Percentiles rank a stretch among this genome's conserved stretches.
Evolutionary conservation across 306 rosid genomes (phyloP).

Genomic region (Begonia masoniana): DNA sequence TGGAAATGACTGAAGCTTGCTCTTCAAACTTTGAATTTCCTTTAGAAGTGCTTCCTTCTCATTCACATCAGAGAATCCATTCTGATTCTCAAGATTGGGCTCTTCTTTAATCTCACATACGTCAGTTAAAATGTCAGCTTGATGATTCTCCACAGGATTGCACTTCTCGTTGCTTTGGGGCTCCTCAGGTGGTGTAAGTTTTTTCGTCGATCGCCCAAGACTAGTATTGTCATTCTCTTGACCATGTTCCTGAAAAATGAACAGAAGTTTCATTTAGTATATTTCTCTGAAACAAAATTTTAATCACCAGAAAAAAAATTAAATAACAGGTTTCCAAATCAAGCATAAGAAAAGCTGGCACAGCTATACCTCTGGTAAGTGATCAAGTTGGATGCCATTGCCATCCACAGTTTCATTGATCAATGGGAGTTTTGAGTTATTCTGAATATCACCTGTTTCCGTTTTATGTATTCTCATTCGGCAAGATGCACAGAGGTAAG

Average conservation of each 20-base stretch:
- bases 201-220: too few relatives aligned
- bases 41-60: conserved; percentile 87
- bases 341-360: background rate
- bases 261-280: too few relatives aligned
- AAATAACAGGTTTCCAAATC: background rate
- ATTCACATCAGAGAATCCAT: conserved; percentile 27
- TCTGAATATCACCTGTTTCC: conserved; percentile 29
- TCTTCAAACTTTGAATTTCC: conserved; percentile 65
- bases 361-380: background rate
- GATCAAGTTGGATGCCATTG: too few relatives aligned
- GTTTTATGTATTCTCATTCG: conserved; percentile 20
- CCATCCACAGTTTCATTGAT: too few relatives aligned
- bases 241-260: conserved; percentile 15
- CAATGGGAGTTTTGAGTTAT: conserved; percentile 9
- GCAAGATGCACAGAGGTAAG: conserved; percentile 64
- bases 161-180: too few relatives aligned
- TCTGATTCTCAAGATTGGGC: conserved; percentile 14
- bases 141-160: too few relatives aligned
- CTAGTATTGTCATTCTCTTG: conserved; percentile 26
- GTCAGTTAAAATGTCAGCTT: too few relatives aligned
- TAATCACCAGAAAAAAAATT: conserved; percentile 1
- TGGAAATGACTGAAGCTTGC: conserved; percentile 39
- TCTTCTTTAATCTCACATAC: conserved; percentile 4
- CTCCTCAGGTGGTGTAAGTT: too few relatives aligned
- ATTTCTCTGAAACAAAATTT: too few relatives aligned